These are phyloP conservation scores for Solanum chaucha DNA, from an alignment of 257 asterid species.

Conservation along the genomic window DNA sequence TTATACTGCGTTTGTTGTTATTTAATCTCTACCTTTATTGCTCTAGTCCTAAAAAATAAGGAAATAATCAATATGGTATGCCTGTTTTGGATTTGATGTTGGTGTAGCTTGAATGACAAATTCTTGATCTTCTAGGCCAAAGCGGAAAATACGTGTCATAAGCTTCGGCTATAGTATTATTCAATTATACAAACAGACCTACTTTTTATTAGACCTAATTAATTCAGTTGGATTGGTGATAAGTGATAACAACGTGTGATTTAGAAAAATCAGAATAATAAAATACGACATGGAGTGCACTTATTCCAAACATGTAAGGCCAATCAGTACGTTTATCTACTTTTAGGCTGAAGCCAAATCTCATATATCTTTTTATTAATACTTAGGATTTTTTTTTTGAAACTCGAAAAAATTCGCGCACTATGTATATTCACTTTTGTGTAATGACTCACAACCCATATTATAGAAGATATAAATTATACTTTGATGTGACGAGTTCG, in stretches of 20 bases:
- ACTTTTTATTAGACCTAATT: neutral
- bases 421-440: neutral
- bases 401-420: no score
- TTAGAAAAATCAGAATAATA: neutral
- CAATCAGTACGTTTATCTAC: neutral
- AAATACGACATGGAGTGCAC: constrained; percentile 1
- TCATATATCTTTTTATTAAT: neutral
- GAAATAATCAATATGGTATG: neutral
- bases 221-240: neutral
- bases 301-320: neutral
- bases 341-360: neutral
- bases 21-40: no score
- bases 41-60: no score
- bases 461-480: neutral
- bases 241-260: neutral
- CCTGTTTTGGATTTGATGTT: neutral
- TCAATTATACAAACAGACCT: neutral
- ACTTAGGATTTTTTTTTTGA: neutral
- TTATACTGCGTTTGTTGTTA: no score
- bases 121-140: neutral
- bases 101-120: neutral
- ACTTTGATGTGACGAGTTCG: neutral
- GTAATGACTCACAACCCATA: neutral
- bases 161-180: neutral
- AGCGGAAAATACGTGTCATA: neutral